Evolutionary conservation across 2,329 filamentous ascomycete species (phyloP), one percentile per base, ranked within the genome.

Genomic region (Aspergillus quadrilineatus): DNA sequence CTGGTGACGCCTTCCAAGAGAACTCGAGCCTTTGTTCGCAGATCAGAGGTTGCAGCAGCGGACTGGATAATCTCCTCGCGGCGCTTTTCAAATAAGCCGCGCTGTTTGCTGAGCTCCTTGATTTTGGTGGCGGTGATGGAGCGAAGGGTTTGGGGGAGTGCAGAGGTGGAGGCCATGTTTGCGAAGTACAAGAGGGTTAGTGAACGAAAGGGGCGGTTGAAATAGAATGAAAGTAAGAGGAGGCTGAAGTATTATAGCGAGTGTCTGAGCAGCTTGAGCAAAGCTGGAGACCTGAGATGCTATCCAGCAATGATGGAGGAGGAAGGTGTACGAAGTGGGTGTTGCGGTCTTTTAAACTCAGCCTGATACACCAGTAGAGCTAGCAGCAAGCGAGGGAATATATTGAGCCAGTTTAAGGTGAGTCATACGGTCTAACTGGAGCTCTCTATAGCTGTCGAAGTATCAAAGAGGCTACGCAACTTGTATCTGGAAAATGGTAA

Each of bases 41-140:
- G 60, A 48, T 72, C 65, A 2, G 63, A 52, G 3, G 69, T 65
- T 4, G 59, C 55, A 7, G 63, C 60, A n/a, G 70, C 68, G 29
- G 69, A 67, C n/a, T 69, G 60, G 28, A 79, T 60, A 4, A 81
- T 72, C 1, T 72, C 63, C 4, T 68, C 59, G 60, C 83, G 83
- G 39, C 74, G 76, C 34, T 69, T 67, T 52, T 81, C 76, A 62
- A 82, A 85, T 2, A 77, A 67, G 0, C 69, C 68, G 28, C 79
- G 80, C 58, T 83, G 78, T 60, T 80, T 80, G 29, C 77, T 74
- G 6, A 86, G 75, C 62, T 85, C 81, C n/a, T 73, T 73, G 57
- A 86, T 79, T 64, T 85, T 86, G 56, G 80, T 81, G 39, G 73
- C 72, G 17, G 81, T 85, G 65, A 84, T 82, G 34, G 79, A 79